These are phyloP conservation scores for Thraustochytrium sp. DNA, from an alignment of 352 stramenopile genomes.

Conservation along the genomic window DNA sequence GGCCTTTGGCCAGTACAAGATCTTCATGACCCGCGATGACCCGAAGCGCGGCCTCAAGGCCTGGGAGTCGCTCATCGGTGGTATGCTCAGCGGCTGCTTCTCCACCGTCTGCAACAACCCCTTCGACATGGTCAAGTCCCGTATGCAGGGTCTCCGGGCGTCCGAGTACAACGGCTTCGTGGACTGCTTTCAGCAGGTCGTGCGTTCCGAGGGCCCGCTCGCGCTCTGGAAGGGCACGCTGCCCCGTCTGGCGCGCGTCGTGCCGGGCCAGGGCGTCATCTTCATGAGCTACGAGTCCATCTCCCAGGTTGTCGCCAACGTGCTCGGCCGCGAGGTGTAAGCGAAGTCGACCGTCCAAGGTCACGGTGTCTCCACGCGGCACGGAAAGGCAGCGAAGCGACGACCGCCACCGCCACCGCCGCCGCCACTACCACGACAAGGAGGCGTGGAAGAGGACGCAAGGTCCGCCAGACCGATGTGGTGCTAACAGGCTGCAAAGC, in stretches of 20 bases:
- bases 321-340: background rate
- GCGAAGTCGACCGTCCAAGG: background rate
- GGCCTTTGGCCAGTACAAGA: slow-evolving; percentile 48
- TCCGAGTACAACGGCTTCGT: slow-evolving; percentile 45
- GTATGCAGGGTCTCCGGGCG: slow-evolving; percentile 47
- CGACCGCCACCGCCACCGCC: background rate
- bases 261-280: slow-evolving; percentile 48
- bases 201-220: slow-evolving; percentile 43
- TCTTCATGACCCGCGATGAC: slow-evolving; percentile 50
- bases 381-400: background rate
- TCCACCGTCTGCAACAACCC: slow-evolving; percentile 92
- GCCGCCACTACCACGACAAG: no score
- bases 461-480: no score
- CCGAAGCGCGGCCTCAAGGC: slow-evolving; percentile 65
- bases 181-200: slow-evolving; percentile 47
- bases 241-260: slow-evolving; percentile 40
- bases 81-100: slow-evolving; percentile 91
- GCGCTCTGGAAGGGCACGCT: slow-evolving; percentile 48
- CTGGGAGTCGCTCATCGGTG: slow-evolving; percentile 80
- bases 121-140: slow-evolving; percentile 50
- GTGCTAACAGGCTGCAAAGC: no score
- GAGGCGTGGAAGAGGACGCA: no score
- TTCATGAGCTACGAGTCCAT: slow-evolving; percentile 46
- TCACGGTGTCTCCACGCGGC: background rate
- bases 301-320: background rate